Evolutionary conservation across 805 yeast species (phyloP).

Genomic region (Candida suzukii): DNA sequence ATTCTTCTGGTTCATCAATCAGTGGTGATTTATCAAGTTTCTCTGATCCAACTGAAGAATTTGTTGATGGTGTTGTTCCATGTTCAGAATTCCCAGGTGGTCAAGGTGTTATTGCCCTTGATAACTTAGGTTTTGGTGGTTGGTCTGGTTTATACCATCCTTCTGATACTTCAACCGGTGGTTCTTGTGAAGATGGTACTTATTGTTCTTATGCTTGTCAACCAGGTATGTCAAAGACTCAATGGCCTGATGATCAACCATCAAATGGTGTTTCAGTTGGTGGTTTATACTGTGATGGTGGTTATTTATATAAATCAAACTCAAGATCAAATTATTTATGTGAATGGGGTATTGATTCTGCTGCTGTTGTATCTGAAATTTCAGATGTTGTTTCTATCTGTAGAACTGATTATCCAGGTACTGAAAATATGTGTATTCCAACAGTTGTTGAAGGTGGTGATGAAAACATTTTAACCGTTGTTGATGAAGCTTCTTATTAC

Average conservation of each 20-base stretch:
- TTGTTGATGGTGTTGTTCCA: slow-evolving; percentile 63
- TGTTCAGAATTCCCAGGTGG: slow-evolving; percentile 75
- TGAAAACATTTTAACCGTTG: slow-evolving; percentile 47
- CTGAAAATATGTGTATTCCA: slow-evolving; percentile 75
- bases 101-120: slow-evolving; percentile 73
- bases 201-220: slow-evolving; percentile 77
- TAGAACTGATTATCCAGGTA: slow-evolving; percentile 78
- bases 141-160: slow-evolving; percentile 55
- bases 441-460: slow-evolving; percentile 53
- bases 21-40: slow-evolving; percentile 56
- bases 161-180: slow-evolving; percentile 38
- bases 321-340: slow-evolving; percentile 45
- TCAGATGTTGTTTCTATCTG: slow-evolving; percentile 54
- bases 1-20: slow-evolving; percentile 29
- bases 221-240: slow-evolving; percentile 76
- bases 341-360: slow-evolving; percentile 55
- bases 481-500: slow-evolving; percentile 52
- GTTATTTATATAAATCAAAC: slow-evolving; percentile 58
- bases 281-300: slow-evolving; percentile 55
- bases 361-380: slow-evolving; percentile 46
- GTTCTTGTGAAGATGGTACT: slow-evolving; percentile 55
- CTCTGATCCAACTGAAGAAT: slow-evolving; percentile 49
- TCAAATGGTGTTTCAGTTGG: slow-evolving; percentile 64
- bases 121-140: slow-evolving; percentile 74
- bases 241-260: slow-evolving; percentile 69